Evolutionary conservation across 768 basidiomycete genomes (phyloP).

Genomic region (Gautieria morchelliformis): DNA sequence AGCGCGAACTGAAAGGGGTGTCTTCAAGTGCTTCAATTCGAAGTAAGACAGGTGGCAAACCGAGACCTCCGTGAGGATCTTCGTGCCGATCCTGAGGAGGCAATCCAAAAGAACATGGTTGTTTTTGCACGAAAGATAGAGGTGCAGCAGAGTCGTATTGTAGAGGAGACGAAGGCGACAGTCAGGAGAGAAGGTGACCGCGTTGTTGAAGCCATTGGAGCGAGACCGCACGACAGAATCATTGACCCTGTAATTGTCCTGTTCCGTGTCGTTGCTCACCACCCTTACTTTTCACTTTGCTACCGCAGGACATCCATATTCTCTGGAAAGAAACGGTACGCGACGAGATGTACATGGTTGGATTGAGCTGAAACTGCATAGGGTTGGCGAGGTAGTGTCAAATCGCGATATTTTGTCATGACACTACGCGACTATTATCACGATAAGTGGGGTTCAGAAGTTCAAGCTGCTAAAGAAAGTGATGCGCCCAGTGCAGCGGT

Average conservation of each 20-base stretch:
- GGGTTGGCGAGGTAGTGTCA: too few species aligned
- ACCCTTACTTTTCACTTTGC: neutral
- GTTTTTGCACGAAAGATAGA: slow-evolving; percentile 33
- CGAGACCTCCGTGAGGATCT: slow-evolving; percentile 19
- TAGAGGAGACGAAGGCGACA: slow-evolving; percentile 20
- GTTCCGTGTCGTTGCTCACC: too few species aligned
- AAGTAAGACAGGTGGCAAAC: neutral
- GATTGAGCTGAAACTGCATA: too few species aligned
- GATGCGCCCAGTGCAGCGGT: too few species aligned
- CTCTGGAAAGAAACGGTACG: neutral
- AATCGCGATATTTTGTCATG: too few species aligned
- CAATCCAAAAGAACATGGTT: slow-evolving; percentile 29
- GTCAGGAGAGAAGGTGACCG: slow-evolving; percentile 27
- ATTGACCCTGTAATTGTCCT: slow-evolving; percentile 24
- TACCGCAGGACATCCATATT: neutral
- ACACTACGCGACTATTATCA: slow-evolving; percentile 23
- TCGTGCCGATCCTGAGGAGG: slow-evolving; percentile 11
- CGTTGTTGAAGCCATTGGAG: slow-evolving; percentile 29
- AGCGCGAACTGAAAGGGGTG: neutral
- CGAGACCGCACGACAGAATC: slow-evolving; percentile 38
- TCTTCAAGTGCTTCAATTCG: neutral
- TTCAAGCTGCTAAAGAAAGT: neutral
- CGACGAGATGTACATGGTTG: slow-evolving; percentile 8
- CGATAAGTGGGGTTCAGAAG: slow-evolving; percentile 11
- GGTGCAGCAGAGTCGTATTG: slow-evolving; percentile 32